Conservation (phyloP, 257 asterid species). For the Nicotiana knightiana region DNA sequence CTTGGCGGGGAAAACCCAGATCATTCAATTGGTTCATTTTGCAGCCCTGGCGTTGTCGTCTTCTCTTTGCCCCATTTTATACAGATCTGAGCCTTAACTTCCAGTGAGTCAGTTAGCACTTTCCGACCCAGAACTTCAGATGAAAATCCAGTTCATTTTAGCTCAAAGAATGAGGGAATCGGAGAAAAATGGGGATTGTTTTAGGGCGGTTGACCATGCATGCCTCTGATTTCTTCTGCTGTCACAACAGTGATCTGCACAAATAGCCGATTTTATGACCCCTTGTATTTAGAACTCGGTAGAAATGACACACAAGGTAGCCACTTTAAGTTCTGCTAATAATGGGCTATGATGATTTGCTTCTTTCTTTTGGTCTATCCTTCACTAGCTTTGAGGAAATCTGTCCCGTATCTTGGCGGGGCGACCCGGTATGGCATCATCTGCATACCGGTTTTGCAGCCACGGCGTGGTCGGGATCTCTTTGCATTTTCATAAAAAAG, state of each 20-base stretch:
- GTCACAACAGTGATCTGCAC: background rate
- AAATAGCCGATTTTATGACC: background rate
- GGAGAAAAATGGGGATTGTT: background rate
- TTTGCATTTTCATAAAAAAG: background rate
- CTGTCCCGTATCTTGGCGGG: slow-evolving; percentile 28
- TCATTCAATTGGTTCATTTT: background rate
- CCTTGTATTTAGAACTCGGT: background rate
- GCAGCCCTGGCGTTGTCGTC: background rate
- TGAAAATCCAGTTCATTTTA: background rate
- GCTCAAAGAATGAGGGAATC: background rate
- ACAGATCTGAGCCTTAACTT: slow-evolving; percentile 9
- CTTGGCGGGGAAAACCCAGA: background rate
- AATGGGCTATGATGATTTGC: slow-evolving; percentile 17
- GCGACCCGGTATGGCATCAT: slow-evolving; percentile 3
- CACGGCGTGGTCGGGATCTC: background rate
- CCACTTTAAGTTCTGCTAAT: no score
- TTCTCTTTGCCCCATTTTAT: background rate
- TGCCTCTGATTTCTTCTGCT: background rate
- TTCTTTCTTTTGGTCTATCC: background rate
- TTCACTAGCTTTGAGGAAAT: background rate
- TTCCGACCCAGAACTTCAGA: background rate
- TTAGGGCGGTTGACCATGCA: background rate
- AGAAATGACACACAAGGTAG: no score
- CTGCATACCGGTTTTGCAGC: background rate
- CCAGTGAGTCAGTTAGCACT: background rate